These are phyloP conservation scores for Vigna radiata DNA, from an alignment of 306 rosid species.

Conservation along the genomic window DNA sequence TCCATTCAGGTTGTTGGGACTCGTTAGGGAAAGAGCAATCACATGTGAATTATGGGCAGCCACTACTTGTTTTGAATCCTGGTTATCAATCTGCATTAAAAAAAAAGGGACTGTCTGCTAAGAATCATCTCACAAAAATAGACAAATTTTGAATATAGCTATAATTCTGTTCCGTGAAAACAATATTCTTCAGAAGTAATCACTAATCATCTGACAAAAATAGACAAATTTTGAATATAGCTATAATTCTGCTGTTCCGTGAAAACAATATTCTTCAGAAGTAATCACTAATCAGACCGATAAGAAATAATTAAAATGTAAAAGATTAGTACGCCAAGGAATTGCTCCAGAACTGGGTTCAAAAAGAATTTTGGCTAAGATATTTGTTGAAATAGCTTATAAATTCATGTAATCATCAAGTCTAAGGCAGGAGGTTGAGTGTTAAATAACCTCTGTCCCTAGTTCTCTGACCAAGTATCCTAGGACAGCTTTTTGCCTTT, in stretches of 20 bases:
- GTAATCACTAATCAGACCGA: slow-evolving; percentile 8
- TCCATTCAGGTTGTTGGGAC: slow-evolving; percentile 73
- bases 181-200: neutral
- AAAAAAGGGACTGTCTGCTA: slow-evolving; percentile 29
- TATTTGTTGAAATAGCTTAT: no score
- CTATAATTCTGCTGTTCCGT: neutral
- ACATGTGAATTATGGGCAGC: slow-evolving; percentile 70
- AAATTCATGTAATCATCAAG: no score
- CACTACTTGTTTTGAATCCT: slow-evolving; percentile 63
- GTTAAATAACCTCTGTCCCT: no score
- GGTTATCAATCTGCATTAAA: slow-evolving; percentile 60
- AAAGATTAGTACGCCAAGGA: neutral
- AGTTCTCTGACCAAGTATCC: no score
- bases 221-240: neutral
- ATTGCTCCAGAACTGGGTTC: neutral
- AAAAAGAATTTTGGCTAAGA: neutral
- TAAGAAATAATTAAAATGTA: neutral
- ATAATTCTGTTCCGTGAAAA: neutral
- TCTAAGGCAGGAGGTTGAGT: no score
- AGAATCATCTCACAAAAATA: slow-evolving; percentile 15
- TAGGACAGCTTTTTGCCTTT: no score
- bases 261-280: slow-evolving; percentile 5
- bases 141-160: neutral
- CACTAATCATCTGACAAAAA: slow-evolving; percentile 6
- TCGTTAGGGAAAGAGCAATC: slow-evolving; percentile 62